These are phyloP conservation scores for Fusarium illudens DNA, from an alignment of 2,329 filamentous ascomycete species.

Conservation along the genomic window DNA sequence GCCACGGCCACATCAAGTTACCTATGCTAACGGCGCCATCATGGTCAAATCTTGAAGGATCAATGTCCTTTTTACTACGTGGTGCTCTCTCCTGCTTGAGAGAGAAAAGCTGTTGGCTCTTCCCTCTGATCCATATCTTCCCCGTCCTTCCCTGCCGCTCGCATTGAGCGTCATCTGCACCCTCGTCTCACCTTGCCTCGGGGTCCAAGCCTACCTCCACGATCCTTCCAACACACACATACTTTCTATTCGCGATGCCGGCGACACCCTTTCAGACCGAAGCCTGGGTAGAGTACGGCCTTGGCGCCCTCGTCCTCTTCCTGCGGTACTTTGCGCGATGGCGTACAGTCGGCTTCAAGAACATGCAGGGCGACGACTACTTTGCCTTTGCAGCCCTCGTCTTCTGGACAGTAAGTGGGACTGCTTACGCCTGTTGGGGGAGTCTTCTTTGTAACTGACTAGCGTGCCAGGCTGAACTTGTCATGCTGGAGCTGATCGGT, in stretches of 20 bases:
- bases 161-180: neutral
- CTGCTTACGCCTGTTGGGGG: neutral
- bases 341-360: slow-evolving; percentile 51
- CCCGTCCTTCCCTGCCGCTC: neutral
- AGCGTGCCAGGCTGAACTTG: slow-evolving; percentile 38
- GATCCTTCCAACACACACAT: neutral
- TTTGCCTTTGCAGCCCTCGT: slow-evolving; percentile 49
- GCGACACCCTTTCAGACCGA: slow-evolving; percentile 54
- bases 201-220: no score
- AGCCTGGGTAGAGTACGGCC: slow-evolving; percentile 54
- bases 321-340: slow-evolving; percentile 51
- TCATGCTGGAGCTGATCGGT: slow-evolving; percentile 49
- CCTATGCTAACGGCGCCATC: slow-evolving; percentile 8
- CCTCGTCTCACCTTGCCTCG: neutral
- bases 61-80: slow-evolving; percentile 6
- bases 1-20: neutral
- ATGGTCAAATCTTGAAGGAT: slow-evolving; percentile 8
- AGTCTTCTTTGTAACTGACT: slow-evolving; percentile 6
- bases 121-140: slow-evolving; percentile 1
- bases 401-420: slow-evolving; percentile 49
- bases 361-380: slow-evolving; percentile 54
- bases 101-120: neutral
- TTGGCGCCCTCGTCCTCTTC: slow-evolving; percentile 50
- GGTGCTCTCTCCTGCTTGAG: neutral
- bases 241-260: slow-evolving; percentile 23